Percentiles rank a stretch among this genome's conserved stretches.
Conservation (phyloP, 345 rosid genomes). For the Syzygium grande region DNA sequence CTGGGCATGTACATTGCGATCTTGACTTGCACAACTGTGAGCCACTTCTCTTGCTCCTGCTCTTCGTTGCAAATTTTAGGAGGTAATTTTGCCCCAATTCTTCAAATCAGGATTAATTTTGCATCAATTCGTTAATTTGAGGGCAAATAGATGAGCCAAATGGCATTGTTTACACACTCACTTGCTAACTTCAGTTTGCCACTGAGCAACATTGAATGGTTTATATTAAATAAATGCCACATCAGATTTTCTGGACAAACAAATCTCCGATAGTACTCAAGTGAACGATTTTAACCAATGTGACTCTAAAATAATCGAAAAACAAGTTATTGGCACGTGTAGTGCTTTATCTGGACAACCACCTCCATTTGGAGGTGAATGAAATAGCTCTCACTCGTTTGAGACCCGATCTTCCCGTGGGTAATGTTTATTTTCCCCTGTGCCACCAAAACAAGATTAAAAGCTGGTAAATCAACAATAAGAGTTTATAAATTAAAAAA, state of each 20-base stretch:
- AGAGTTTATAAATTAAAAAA: too few relatives aligned
- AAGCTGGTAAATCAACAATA: too few relatives aligned
- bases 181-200: neutral
- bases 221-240: too few relatives aligned
- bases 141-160: neutral
- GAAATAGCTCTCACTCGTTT: neutral
- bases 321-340: neutral
- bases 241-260: neutral
- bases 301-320: neutral
- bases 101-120: neutral
- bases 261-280: neutral
- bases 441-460: neutral
- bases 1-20: neutral
- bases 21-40: neutral
- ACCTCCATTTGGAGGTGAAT: neutral
- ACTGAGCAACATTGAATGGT: neutral
- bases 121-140: neutral
- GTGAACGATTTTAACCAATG: neutral
- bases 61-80: neutral
- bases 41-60: neutral
- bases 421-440: too few relatives aligned
- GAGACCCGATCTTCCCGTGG: neutral
- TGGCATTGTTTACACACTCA: neutral
- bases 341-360: neutral
- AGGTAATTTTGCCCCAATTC: neutral